Evolutionary conservation across 495 filamentous ascomycete genomes (phyloP), one percentile per base, ranked within the genome.

Genomic region (Hypoxylon fragiforme): DNA sequence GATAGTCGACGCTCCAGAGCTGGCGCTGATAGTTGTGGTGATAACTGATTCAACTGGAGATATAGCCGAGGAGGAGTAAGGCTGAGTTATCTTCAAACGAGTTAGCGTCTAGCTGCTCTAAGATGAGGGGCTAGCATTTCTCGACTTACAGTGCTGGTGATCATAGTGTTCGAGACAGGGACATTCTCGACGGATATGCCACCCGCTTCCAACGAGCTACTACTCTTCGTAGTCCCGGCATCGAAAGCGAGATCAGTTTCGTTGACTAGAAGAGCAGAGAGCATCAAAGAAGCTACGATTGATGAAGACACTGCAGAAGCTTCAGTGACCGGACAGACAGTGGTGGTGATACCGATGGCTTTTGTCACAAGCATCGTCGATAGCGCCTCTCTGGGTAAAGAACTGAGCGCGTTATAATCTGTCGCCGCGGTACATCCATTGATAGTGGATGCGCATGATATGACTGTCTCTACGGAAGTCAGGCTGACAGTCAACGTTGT

Each of bases 341-440:
- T 66, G 7, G 63, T 66, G n/a, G 63, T 66, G 7, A 63, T n/a
- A 14, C 41, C 63, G 42, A 66, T 51, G 28, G 61, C 56, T n/a
- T 41, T 60, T 8, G 63, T 66, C 11, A 66, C 44, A 1, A 64
- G 28, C 5, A 59, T 43, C 26, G 57, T 62, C 34, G 62, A 65
- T 31, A 58, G 42, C 6, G 58, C 62, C 18, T 38, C 62, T 21
- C 40, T n/a, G 8, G 62, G 58, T 9, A 62, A 20, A 2, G 62
- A 52, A 38, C 50, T 58, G 12, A 62, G 53, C 4, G 32, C 58
- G 2, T 44, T 45, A 1, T 54, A 59, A 7, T 61, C 54, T 7
- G 54, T 51, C 0, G 50, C 48, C 0, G 54, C 58, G 7, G 62
- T 58, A 42, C 62, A 65, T 31, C 57, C 44, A 2, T 54, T 59